Percentiles rank a stretch among this genome's conserved stretches.
Evolutionary conservation across 2,329 filamentous ascomycete genomes (phyloP).

Genomic region (Microdochium trichocladiopsis): DNA sequence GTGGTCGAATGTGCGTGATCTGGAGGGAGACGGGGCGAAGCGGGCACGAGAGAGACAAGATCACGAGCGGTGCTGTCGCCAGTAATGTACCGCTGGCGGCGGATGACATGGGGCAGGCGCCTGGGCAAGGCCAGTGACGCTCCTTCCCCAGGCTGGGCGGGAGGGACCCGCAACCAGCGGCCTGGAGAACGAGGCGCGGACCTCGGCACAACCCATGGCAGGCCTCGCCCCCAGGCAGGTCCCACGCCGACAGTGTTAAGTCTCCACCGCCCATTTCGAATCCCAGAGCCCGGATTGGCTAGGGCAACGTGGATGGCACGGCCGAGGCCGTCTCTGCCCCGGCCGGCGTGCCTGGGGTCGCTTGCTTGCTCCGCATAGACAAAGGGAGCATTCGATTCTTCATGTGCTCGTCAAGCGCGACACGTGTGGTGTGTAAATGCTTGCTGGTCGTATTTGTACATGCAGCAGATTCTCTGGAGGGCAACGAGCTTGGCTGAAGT

Average conservation of each 20-base stretch:
- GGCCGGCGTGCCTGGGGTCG: neutral
- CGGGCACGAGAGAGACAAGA: neutral
- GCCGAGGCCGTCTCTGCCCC: neutral
- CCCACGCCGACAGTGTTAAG: neutral
- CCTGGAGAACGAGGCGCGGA: neutral
- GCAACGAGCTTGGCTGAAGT: no score
- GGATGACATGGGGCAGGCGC: constrained; percentile 1
- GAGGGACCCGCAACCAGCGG: neutral
- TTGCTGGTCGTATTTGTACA: no score
- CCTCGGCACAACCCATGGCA: constrained; percentile 3
- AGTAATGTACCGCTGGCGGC: neutral
- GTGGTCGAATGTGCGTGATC: neutral
- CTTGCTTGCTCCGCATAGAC: neutral
- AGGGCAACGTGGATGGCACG: neutral
- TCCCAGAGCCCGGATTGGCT: neutral
- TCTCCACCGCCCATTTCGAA: neutral
- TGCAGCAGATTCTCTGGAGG: no score
- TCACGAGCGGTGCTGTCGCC: neutral
- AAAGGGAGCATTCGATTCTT: neutral
- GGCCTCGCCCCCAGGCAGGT: neutral
- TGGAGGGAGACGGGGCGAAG: neutral
- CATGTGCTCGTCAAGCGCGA: no score
- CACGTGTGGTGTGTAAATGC: no score
- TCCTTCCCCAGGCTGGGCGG: neutral
- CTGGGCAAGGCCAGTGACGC: constrained; percentile 1